Percentiles rank a stretch among this genome's conserved stretches.
Conservation (phyloP, 2,329 filamentous ascomycete species). For the Amauroascus verrucosus region DNA sequence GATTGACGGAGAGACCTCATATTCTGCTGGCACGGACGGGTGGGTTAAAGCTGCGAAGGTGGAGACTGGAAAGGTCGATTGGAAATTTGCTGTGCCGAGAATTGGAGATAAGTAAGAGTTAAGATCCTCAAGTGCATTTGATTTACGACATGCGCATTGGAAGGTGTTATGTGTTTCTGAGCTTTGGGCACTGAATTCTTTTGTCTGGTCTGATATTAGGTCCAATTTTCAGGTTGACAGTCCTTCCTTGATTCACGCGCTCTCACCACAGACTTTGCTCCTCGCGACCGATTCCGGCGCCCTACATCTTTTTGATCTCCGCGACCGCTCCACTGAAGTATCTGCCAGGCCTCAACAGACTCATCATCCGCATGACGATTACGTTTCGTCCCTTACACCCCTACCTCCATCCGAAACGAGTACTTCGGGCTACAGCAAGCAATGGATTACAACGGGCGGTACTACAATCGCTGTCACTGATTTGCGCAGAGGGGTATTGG, state of each 20-base stretch:
- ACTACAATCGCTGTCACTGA: constrained; percentile 87
- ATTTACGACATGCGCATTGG: not conserved
- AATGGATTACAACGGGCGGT: constrained; percentile 89
- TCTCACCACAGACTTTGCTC: constrained; percentile 80
- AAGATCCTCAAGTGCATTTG: not conserved
- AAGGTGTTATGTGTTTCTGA: not conserved
- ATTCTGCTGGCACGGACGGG: constrained; percentile 52
- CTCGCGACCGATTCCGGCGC: constrained; percentile 84
- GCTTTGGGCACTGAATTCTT: not conserved
- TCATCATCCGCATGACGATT: constrained; percentile 81
- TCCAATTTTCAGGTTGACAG: constrained; percentile 45
- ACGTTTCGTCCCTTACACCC: constrained; percentile 77
- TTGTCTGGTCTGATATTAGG: not conserved
- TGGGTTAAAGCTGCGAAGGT: constrained; percentile 51
- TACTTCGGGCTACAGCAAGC: constrained; percentile 81
- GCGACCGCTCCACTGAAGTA: constrained; percentile 47
- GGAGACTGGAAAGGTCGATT: constrained; percentile 56
- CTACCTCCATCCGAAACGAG: constrained; percentile 69
- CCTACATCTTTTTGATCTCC: constrained; percentile 78
- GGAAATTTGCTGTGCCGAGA: constrained; percentile 68
- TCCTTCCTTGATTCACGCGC: constrained; percentile 69
- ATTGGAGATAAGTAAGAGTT: constrained; percentile 33
- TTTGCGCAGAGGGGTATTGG: constrained; percentile 71
- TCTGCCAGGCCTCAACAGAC: constrained; percentile 62
- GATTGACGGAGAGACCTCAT: constrained; percentile 61